Evolutionary conservation across 371 early-diverging fungal genomes (phyloP), one percentile per base, ranked within the genome.

Genomic region (Mucor sp.): DNA sequence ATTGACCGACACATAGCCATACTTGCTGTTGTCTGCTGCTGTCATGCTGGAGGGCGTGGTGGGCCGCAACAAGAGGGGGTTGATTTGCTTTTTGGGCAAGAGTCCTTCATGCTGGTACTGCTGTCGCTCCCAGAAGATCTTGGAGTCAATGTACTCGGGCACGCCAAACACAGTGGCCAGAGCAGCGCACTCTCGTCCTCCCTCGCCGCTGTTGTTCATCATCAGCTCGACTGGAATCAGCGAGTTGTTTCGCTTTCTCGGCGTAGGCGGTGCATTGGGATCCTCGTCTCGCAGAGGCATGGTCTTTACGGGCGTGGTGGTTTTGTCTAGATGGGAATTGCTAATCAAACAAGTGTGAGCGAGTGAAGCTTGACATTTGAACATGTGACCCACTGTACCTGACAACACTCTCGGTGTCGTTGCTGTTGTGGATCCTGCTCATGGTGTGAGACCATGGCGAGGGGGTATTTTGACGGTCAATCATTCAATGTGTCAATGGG

Each of bases 131-230:
- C 83, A 83, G 25, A 83, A 74, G 30, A 77, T 64, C 55, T 80
- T 80, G 5, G 77, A 75, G 56, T 80, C 79, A 21, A 79, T 73
- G 35, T 83, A 83, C 63, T 83, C 83, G 28, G 76, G 79, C 6
- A 80, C 79, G 55, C 83, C 83, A 69, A 83, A 83, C 4, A 83
- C 83, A 6, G 81, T 80, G 6, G 83, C 83, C 12, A 83, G 47
- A 9, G 83, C 81, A 25, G 81, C 83, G 44, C 79, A 74, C 61
- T 83, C 83, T 41, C 74, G 61, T 9, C 77, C 75, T 30, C 80
- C 80, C 66, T 80, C 80, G 0, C 65, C 68, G 39, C 65, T 71
- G 27, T 62, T 74, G 47, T 79, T 75, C 33, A 72, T 80, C 73
- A 78, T 73, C 6, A 78, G 66, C 23, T 80, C 80, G 2, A 70